These are phyloP conservation scores for Naematelia encephala DNA, from an alignment of 768 basidiomycete genomes.

Conservation along the genomic window DNA sequence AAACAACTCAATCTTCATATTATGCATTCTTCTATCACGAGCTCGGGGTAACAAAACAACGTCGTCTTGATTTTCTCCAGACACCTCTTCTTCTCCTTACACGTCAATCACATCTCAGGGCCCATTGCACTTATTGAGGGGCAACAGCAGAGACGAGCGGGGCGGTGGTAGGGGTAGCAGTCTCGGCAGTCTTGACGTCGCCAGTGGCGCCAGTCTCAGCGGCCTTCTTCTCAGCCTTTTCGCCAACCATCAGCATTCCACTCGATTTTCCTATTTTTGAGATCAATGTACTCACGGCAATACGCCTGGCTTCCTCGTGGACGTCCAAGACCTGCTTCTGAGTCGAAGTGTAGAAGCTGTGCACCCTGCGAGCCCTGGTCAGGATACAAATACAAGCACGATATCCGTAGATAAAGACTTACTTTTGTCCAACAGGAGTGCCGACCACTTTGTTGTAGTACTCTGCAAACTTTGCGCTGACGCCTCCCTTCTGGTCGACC, in stretches of 20 bases:
- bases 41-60: background rate
- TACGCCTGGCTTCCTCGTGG: conserved; percentile 85
- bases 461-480: conserved; percentile 65
- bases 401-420: too few species aligned
- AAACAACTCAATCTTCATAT: background rate
- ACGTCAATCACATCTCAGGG: background rate
- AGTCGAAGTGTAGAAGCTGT: conserved; percentile 77
- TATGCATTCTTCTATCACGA: conserved; percentile 4
- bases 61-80: background rate
- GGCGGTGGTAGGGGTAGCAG: conserved; percentile 11
- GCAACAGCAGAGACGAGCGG: background rate
- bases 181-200: conserved; percentile 14
- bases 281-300: conserved; percentile 55
- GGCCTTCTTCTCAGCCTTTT: conserved; percentile 44
- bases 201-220: conserved; percentile 19
- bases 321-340: conserved; percentile 86
- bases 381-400: too few species aligned
- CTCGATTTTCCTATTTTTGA: background rate
- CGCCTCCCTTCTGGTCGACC: conserved; percentile 78
- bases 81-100: background rate
- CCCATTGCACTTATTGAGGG: background rate
- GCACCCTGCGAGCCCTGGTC: conserved; percentile 53
- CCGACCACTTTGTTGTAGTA: conserved; percentile 58
- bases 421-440: conserved; percentile 71
- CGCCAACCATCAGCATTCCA: conserved; percentile 5